Percentiles rank a stretch among this genome's conserved stretches.
phyloP scores from a whole-genome alignment of 306 rosid genomes.

The Quillaja saponaria region DNA sequence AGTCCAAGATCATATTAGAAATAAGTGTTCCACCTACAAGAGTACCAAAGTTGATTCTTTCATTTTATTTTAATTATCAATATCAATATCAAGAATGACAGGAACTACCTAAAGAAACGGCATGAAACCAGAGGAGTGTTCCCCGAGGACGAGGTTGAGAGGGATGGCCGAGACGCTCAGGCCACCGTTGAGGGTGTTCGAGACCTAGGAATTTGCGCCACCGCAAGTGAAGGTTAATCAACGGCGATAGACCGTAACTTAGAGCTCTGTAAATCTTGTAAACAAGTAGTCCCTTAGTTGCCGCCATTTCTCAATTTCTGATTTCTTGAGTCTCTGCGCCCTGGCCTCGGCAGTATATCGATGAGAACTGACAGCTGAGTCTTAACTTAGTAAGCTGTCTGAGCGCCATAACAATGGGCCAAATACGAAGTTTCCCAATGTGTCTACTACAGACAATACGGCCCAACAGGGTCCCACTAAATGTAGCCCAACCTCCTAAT shows the following conservation, averaged over 20 bases:
- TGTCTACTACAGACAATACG: too few species aligned
- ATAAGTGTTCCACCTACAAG: neutral
- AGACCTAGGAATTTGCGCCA: constrained; percentile 66
- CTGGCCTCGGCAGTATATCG: too few species aligned
- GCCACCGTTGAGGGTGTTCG: constrained; percentile 73
- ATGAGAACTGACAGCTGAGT: too few species aligned
- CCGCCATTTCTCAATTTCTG: constrained; percentile 33
- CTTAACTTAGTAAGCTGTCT: too few species aligned
- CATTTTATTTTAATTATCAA: neutral
- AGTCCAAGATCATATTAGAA: neutral
- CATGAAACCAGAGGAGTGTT: constrained; percentile 87
- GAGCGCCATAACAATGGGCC: too few species aligned
- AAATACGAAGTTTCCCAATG: too few species aligned
- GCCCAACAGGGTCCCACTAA: too few species aligned
- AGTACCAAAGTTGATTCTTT: too few species aligned
- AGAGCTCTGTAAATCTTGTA: constrained; percentile 71
- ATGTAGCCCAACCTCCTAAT: too few species aligned
- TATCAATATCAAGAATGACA: neutral
- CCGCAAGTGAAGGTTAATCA: constrained; percentile 58
- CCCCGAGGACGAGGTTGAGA: constrained; percentile 67
- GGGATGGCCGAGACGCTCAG: constrained; percentile 76
- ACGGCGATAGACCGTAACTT: constrained; percentile 60
- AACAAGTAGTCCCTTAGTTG: constrained; percentile 48
- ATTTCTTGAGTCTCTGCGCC: neutral
- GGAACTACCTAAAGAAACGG: constrained; percentile 72